Evolutionary conservation across 2,329 filamentous ascomycete genomes (phyloP), one percentile per base, ranked within the genome.

Genomic region (Dryadomyces sulphureus): DNA sequence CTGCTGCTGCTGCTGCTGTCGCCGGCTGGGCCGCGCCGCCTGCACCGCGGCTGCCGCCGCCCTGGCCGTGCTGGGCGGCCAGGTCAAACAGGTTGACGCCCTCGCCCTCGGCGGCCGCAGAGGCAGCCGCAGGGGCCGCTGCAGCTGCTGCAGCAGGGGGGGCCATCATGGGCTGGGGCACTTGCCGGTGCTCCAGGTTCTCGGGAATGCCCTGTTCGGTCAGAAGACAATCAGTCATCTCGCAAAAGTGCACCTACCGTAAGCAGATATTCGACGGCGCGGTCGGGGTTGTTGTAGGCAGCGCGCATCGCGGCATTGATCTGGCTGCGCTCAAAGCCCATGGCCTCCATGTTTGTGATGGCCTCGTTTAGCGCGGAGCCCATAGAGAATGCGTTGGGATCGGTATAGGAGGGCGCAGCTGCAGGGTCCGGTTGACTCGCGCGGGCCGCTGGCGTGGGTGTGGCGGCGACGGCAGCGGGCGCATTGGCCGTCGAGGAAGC

Each of bases 221-320:
- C 20, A 38, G 36, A 19, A 20, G 36, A 5, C n/a, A 17, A 38
- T 21, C 36, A 38, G 36, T 8, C 7, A 20, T 19, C 4, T 21
- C 17, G 20, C 32, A 9, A 41, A 30, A 35, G 22, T 38, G 42
- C 43, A 27, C 24, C 34, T 17, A 92, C 87, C 55, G 68, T 94
- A 59, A 98, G 63, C 12, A 98, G 77, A 59, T 98, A 98, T 63
- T 98, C 92, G 47, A 98, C 90, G 45, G 92, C 92, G 56, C 92
- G 87, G 63, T 96, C 90, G 14, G 90, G 88, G 67, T 98, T 98
- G 73, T 84, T 93, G 65, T 86, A 98, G 14, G 92, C 92, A 52
- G 92, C 92, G 58, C 90, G 84, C 82, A 98, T 92, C 44, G 92
- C 92, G 41, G 83, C 78, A 56, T 95, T 88, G 54, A 95, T 94